Percentiles rank a stretch among this genome's conserved stretches.
Conservation (phyloP, 495 filamentous ascomycete species). For the Mycothermus thermophilus region DNA sequence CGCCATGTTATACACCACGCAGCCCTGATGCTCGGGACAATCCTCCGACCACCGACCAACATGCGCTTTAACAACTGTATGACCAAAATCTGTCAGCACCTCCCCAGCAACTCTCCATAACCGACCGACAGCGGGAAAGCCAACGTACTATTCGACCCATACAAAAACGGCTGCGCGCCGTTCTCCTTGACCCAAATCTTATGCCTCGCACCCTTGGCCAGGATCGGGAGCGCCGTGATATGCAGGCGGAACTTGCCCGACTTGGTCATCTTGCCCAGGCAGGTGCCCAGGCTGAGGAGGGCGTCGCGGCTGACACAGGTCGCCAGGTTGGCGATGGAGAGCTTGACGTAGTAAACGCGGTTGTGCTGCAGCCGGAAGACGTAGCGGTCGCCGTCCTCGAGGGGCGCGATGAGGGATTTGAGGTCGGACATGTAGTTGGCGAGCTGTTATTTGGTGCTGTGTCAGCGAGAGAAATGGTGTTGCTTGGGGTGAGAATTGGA, state of each 20-base stretch:
- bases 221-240: slow-evolving; percentile 70
- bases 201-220: slow-evolving; percentile 78
- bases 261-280: slow-evolving; percentile 80
- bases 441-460: no score
- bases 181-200: slow-evolving; percentile 94
- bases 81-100: not conserved
- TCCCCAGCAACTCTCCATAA: no score
- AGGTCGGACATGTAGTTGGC: slow-evolving; percentile 34
- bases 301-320: slow-evolving; percentile 64
- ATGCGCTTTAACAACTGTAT: slow-evolving; percentile 69
- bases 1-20: slow-evolving; percentile 62
- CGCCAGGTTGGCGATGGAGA: slow-evolving; percentile 81
- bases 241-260: slow-evolving; percentile 77
- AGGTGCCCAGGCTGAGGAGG: slow-evolving; percentile 74
- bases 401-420: slow-evolving; percentile 62
- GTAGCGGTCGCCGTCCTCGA: slow-evolving; percentile 56
- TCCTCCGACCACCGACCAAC: slow-evolving; percentile 81
- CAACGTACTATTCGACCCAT: slow-evolving; percentile 35
- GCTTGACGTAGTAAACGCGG: slow-evolving; percentile 67
- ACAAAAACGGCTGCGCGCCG: slow-evolving; percentile 88
- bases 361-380: slow-evolving; percentile 70
- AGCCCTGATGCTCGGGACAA: slow-evolving; percentile 63
- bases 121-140: not conserved
- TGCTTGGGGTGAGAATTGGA: not conserved
- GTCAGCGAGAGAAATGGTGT: no score